Base-by-base conservation (phyloP, 192 early-diverging fungal species). In the Gaertneriomyces sp. region DNA sequence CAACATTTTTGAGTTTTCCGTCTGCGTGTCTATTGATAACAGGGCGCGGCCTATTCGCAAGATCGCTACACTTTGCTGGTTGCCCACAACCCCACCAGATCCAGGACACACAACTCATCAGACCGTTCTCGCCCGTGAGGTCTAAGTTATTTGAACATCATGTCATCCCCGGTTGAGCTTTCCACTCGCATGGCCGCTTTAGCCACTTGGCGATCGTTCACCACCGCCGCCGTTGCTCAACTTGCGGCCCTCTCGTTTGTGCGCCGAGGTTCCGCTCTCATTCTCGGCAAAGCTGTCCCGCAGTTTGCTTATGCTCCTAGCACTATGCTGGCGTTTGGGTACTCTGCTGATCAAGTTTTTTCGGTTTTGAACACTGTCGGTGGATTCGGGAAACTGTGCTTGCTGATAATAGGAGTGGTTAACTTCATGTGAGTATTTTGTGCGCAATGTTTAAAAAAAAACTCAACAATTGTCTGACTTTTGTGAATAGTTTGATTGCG, bases 361-460 rank as follows among this genome's bases (percentile, higher is more conserved):
- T 17, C 11, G 7, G n/a, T 38, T 12, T 49, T 68, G 43, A 33
- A 16, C 10, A 49, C 66, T 4, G 25, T 58, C 11, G 58, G 66
- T 47, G 61, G 61, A 7, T 58, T 68, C 43, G 41, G 25, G 7
- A 11, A 45, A 6, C 7, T 55, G 4, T 19, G 58, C 12, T 41
- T 68, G 16, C 49, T 45, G 4, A 17, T 60, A 4, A 25, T 60
- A 20, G 46, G 40, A 41, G 6, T 68, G 6, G 66, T 47, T 16
- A 68, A 68, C 47, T 68, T 68, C 38, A 50, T 14, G 66, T 68
- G 50, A 25, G 58, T 47, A 56, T 56, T 14, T 4, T 56, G 16
- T 33, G 16, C 4, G 54, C 14, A n/a, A 56, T 39, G 12, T 5
- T 6, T 20, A 51, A 17, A n/a, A n/a, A n/a, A n/a, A n/a, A n/a